A percentile compares a stretch with the other conserved stretches of the same genome.
These are phyloP conservation scores for Lachnellula suecica DNA, from an alignment of 2,329 filamentous ascomycete genomes.

Conservation along the genomic window DNA sequence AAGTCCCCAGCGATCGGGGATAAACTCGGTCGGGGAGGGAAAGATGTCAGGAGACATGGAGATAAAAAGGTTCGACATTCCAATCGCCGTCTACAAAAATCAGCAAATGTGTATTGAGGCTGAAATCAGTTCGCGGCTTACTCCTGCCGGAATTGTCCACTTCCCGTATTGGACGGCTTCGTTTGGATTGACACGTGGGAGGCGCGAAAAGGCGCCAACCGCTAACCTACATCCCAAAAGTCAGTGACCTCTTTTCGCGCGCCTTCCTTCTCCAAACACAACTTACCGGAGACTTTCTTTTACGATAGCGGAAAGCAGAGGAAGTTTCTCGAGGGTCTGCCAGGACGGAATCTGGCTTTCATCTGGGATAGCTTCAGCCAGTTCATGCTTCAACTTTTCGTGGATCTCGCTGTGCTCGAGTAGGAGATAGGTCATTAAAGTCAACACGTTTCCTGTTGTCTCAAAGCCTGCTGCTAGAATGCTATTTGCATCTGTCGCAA, in stretches of 20 bases:
- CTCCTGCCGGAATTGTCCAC: constrained; percentile 7
- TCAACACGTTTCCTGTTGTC: constrained; percentile 33
- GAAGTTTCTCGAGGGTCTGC: constrained; percentile 23
- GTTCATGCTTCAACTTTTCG: constrained; percentile 32
- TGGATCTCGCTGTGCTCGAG: constrained; percentile 31
- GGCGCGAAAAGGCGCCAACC: constrained; percentile 28
- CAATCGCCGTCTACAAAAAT: constrained; percentile 1
- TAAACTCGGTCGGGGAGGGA: constrained; percentile 2
- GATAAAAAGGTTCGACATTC: constrained; percentile 8
- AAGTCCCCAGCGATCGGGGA: constrained; percentile 3
- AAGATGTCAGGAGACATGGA: constrained; percentile 6
- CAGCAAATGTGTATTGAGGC: not conserved
- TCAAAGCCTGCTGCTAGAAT: constrained; percentile 35
- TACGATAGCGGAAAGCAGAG: constrained; percentile 29
- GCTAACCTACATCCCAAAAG: constrained; percentile 12
- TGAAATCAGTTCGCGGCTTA: not conserved
- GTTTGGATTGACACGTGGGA: constrained; percentile 6
- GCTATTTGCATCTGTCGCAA: constrained; percentile 33
- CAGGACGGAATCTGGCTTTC: constrained; percentile 19
- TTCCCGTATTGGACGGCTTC: constrained; percentile 3
- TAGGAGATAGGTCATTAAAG: constrained; percentile 34
- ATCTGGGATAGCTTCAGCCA: constrained; percentile 20
- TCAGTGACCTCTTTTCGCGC: not conserved
- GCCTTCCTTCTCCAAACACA: not conserved
- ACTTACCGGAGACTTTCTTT: constrained; percentile 31